Evolutionary conservation across 2,329 filamentous ascomycete species (phyloP).

Genomic region (Cordyceps farinosa): DNA sequence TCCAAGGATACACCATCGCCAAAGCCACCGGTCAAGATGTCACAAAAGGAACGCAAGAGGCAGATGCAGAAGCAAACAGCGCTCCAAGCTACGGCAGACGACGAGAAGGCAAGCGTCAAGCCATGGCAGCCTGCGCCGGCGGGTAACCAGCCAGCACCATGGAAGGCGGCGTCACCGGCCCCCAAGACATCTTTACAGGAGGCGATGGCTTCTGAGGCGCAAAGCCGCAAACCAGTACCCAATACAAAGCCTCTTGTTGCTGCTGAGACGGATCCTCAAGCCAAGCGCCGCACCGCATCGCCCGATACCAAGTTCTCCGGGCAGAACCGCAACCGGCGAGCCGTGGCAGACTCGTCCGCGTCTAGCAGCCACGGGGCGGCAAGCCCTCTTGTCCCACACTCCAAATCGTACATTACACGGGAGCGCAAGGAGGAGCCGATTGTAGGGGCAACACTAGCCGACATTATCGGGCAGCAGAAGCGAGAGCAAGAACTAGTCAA

Average conservation of each 20-base stretch:
- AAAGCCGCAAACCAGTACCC: slow-evolving; percentile 27
- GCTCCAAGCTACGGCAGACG: slow-evolving; percentile 38
- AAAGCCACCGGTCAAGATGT: slow-evolving; percentile 59
- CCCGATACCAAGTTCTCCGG: slow-evolving; percentile 62
- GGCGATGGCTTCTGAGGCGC: slow-evolving; percentile 36
- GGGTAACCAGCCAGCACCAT: slow-evolving; percentile 52
- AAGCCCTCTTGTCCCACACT: slow-evolving; percentile 53
- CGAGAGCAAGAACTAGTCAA: slow-evolving; percentile 77
- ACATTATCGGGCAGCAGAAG: slow-evolving; percentile 85
- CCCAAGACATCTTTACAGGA: slow-evolving; percentile 51
- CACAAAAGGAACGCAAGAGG: slow-evolving; percentile 89
- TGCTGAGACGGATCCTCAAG: slow-evolving; percentile 38
- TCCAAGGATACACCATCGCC: slow-evolving; percentile 34
- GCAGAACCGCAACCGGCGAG: slow-evolving; percentile 43
- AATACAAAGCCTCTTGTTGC: slow-evolving; percentile 42
- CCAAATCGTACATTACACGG: slow-evolving; percentile 56
- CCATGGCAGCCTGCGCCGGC: slow-evolving; percentile 44
- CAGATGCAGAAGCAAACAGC: slow-evolving; percentile 65
- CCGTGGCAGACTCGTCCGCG: slow-evolving; percentile 26
- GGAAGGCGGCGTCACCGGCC: slow-evolving; percentile 57
- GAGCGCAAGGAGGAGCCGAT: slow-evolving; percentile 60
- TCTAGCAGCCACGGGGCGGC: slow-evolving; percentile 29
- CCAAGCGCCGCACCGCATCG: slow-evolving; percentile 51
- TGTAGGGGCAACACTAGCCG: slow-evolving; percentile 71
- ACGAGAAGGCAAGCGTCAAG: slow-evolving; percentile 30